Base-by-base conservation (phyloP, 169 alveolate genomes). In the Besnoitia besnoiti region DNA sequence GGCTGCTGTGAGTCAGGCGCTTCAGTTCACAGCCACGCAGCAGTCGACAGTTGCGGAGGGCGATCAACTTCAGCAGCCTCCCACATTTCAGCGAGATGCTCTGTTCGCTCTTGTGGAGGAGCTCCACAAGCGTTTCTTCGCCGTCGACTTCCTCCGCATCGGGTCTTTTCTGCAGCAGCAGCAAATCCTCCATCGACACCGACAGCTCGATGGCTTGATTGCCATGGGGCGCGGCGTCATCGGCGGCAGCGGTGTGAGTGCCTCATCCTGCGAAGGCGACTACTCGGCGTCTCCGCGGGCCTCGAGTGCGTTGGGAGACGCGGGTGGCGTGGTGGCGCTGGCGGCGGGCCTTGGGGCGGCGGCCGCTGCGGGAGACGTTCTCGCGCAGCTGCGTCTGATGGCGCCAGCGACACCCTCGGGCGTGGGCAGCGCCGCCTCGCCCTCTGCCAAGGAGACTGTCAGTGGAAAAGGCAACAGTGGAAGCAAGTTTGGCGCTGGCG, bases 151-250 rank as follows among this genome's bases (percentile, higher is more conserved):
- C 12, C 47, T 67, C 4, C 80, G 80, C 24, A 42, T 67, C 12
- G 80, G 80, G 24, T 14, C n/a, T n/a, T 42, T 67, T 24, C 80
- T 67, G n/a, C 80, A 67, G 80, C 80, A 33, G 80, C 80, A 33
- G 80, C 47, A 67, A 67, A 14, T 67, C 24, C 44, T 35, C n/a
- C 80, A 67, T 16, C 39, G 80, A 21, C 80, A 67, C 44, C 40
- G 39, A n/a, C 80, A 33, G 80, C 44, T 67, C 80, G 80, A 67
- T 24, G n/a, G 46, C 47, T 7, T 30, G n/a, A n/a, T 30, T 21
- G 80, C 80, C 80, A 67, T n/a, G 80, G 80, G 80, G 44, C 80
- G 80, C 14, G 46, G 39, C 14, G 39, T 42, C 40, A 16, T 30
- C 44, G 80, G 80, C 0, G 42, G 80, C 80, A 16, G 10, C 40